Evolutionary conservation across 78 protist genomes (phyloP).

Genomic region (Dictyostelium discoideum): DNA sequence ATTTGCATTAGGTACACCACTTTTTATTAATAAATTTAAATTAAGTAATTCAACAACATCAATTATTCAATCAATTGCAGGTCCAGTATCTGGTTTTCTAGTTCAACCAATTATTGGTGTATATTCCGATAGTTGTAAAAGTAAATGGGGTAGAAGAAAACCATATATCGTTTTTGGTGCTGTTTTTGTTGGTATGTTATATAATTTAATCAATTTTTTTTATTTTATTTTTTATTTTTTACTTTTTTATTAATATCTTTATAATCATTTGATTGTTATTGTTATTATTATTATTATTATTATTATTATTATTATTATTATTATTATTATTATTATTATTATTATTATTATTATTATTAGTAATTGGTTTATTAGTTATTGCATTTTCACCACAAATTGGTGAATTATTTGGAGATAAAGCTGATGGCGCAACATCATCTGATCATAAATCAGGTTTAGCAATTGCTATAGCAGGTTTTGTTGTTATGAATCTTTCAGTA

Average conservation of each 20-base stretch:
- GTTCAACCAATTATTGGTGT: constrained; percentile 87
- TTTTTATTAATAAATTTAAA: constrained; percentile 54
- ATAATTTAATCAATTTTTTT: background rate
- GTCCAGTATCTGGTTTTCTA: constrained; percentile 82
- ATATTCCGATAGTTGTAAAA: constrained; percentile 55
- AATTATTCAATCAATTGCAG: constrained; percentile 61
- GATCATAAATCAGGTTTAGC: constrained; percentile 53
- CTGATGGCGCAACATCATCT: background rate
- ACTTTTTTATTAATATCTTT: too few species aligned
- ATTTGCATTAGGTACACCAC: constrained; percentile 81
- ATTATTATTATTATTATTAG: background rate
- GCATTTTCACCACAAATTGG: constrained; percentile 77
- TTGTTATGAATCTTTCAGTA: constrained; percentile 80
- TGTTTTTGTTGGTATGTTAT: background rate
- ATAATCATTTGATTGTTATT: too few species aligned
- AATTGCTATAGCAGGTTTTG: constrained; percentile 76
- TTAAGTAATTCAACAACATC: constrained; percentile 56
- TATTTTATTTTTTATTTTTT: background rate
- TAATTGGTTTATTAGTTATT: constrained; percentile 13
- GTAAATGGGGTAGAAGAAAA: constrained; percentile 82
- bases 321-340: too few species aligned
- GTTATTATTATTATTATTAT: too few species aligned
- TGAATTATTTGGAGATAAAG: constrained; percentile 49
- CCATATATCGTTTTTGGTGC: constrained; percentile 83
- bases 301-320: too few species aligned